Base-by-base conservation (phyloP, 306 rosid genomes). In the Vicia sativa region DNA sequence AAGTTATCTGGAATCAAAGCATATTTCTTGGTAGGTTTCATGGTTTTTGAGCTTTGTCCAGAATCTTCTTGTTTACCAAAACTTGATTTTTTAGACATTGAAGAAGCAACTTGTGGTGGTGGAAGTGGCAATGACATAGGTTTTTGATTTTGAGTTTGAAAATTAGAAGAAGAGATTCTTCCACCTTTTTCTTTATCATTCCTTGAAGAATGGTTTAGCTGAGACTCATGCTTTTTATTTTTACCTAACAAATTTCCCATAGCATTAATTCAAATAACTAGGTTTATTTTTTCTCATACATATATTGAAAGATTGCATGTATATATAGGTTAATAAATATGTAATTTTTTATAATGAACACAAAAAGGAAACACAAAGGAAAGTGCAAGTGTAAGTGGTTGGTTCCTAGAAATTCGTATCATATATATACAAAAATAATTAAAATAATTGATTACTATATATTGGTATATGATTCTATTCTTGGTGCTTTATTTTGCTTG, bases 1-100 rank as follows among this genome's bases (percentile, higher is more conserved):
- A 83, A 91, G 57, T 65, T 74, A 68, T 91, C 96, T 2, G 72
- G 78, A 37, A 91, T 91, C 4, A 70, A 67, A 59, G 71, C 85
- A 70, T 83, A 91, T 79, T 87, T 77, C 80, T 62, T 75, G 8
- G 46, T n/a, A 34, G 80, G 18, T 43, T 42, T 48, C 35, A 81
- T 79, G n/a, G 16, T 68, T 0, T 19, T 74, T 65, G 69, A 70
- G 41, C 44, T 37, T 3, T 50, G 37, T 11, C 29, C 79, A 9
- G 80, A 59, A 25, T 45, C 9, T 34, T 45, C 9, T 34, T 7
- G 13, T 13, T 6, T 48, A 31, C 38, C 38, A 34, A 43, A 3
- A 48, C 41, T 48, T 31, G 35, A 0, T 66, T n/a, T 12, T 12
- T 52, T 60, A 42, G 5, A 21, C 18, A 62, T 37, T 1, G 34